These are phyloP conservation scores for Neophaeococcomyces mojaviensis DNA, from an alignment of 2,329 filamentous ascomycete genomes.

Conservation along the genomic window DNA sequence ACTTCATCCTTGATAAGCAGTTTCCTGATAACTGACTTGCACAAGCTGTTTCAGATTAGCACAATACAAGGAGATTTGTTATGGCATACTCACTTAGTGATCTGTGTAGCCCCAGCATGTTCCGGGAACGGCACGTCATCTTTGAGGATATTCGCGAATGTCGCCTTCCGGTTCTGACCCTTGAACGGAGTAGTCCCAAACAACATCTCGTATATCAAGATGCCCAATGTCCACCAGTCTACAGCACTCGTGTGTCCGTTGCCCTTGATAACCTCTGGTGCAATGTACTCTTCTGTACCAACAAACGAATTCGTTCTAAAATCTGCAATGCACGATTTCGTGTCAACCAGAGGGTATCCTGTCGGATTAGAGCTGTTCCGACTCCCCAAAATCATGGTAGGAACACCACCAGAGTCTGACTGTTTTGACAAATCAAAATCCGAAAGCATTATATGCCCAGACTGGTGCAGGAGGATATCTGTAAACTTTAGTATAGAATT, in stretches of 20 bases:
- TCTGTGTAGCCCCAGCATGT: constrained; percentile 70
- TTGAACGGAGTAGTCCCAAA: constrained; percentile 99
- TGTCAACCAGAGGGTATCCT: constrained; percentile 92
- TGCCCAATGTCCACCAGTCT: constrained; percentile 98
- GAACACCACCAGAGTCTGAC: constrained; percentile 88
- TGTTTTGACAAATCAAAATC: constrained; percentile 98
- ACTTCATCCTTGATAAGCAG: constrained; percentile 97
- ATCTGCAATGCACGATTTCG: constrained; percentile 94
- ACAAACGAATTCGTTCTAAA: constrained; percentile 99
- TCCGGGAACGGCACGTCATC: constrained; percentile 97
- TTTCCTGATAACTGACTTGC: constrained; percentile 94
- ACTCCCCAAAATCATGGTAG: constrained; percentile 87
- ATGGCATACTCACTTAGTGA: constrained; percentile 71
- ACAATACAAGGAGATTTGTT: constrained; percentile 1
- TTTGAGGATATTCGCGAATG: constrained; percentile 91
- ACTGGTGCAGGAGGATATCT: constrained; percentile 97
- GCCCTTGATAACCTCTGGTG: constrained; percentile 96
- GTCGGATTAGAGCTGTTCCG: constrained; percentile 80
- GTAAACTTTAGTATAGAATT: constrained; percentile 32
- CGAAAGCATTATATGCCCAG: constrained; percentile 99
- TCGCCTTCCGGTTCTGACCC: constrained; percentile 96
- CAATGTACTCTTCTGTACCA: constrained; percentile 97
- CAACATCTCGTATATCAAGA: constrained; percentile 97
- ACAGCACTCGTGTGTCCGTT: constrained; percentile 97
- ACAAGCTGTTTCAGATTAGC: constrained; percentile 57